Base-by-base conservation (phyloP, 768 basidiomycete genomes). In the Rhizopogon rudus region DNA sequence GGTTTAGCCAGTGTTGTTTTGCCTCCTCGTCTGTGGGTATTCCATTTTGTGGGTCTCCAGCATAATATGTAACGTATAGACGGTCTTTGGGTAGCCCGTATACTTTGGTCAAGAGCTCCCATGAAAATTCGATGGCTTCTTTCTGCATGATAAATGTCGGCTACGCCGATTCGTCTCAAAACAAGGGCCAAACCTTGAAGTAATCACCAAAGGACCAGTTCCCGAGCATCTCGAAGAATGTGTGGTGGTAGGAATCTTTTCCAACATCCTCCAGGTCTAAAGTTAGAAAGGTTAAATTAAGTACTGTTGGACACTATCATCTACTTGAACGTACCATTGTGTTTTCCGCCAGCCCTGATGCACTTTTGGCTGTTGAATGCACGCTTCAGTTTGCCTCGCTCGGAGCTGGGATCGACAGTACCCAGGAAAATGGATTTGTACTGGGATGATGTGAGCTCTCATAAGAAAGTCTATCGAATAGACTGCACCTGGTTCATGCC, bases 151-250 rank as follows among this genome's bases (percentile, higher is more conserved):
- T 9, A 42, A 14, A 52, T 48, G 51, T 56, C 60, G 56, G 37
- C 14, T 43, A 44, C 39, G 59, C 57, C 5, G 44, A 37, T 44
- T 44, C 13, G 25, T 57, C 14, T 3, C 10, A 42, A 16, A 35
- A 46, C n/a, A 42, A 7, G 40, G 39, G 31, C 63, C 69, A 44
- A 51, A 84, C 95, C 84, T 99, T 99, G 85, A 99, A 99, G 77
- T 99, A 99, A 71, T 99, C 95, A 0, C 97, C 97, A 62, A 98
- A 99, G 4, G 95, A 98, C 97, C 97, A 99, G 71, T 99, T 99
- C 40, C 97, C 97, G 59, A 99, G 74, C 97, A 99, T 99, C 74
- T 99, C 97, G 66, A 99, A 99, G 75, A 96, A 95, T 1, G 93
- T 97, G 67, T 96, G 91, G 65, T 98, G 96, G 70, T 98, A 98